Evolutionary conservation across 768 basidiomycete species (phyloP).

Genomic region (Panaeolus cyanescens): DNA sequence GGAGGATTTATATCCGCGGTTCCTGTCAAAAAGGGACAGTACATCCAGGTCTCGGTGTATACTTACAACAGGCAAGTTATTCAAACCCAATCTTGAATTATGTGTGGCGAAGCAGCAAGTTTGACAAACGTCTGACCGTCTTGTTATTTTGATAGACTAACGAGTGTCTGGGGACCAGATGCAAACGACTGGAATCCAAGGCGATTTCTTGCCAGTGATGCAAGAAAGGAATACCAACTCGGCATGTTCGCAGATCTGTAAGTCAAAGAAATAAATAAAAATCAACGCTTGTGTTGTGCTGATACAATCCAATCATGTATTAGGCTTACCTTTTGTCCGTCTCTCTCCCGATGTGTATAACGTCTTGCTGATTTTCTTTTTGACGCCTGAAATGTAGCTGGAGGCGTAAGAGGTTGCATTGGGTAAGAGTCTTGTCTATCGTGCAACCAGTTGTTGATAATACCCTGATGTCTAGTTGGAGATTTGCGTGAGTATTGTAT

Average conservation of each 20-base stretch:
- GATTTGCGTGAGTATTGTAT: slow-evolving; percentile 4
- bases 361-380: neutral
- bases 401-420: slow-evolving; percentile 8
- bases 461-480: neutral
- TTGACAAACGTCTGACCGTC: too few species aligned
- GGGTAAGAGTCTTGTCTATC: neutral
- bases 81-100: too few species aligned
- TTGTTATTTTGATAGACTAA: neutral
- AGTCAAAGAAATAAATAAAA: neutral
- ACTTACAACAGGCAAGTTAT: slow-evolving; percentile 9
- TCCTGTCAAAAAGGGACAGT: slow-evolving; percentile 9
- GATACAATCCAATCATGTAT: neutral
- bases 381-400: neutral
- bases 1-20: slow-evolving; percentile 5
- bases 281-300: too few species aligned
- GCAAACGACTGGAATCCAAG: slow-evolving; percentile 10
- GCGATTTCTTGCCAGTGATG: slow-evolving; percentile 1
- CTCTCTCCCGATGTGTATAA: neutral
- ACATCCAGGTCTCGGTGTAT: slow-evolving; percentile 5
- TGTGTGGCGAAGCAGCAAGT: neutral
- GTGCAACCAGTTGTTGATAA: neutral
- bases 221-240: slow-evolving; percentile 5
- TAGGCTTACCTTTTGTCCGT: slow-evolving; percentile 10
- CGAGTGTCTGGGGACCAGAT: slow-evolving; percentile 5
- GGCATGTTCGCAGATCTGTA: slow-evolving; percentile 12